Evolutionary conservation across 495 filamentous ascomycete genomes (phyloP).

Genomic region (Lepidopterella palustris): DNA sequence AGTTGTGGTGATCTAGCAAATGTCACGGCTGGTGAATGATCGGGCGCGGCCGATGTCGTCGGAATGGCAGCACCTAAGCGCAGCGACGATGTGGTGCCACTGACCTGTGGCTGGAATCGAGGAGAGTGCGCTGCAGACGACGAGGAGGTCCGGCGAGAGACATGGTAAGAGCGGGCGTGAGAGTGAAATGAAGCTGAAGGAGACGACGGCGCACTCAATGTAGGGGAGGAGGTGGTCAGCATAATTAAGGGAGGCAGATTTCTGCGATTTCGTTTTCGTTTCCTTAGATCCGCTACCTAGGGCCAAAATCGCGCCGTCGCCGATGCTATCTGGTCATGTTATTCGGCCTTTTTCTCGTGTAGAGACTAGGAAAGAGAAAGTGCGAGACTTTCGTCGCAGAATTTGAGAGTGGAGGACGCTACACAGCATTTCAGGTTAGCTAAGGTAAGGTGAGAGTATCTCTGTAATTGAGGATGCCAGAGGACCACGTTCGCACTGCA

Average conservation of each 20-base stretch:
- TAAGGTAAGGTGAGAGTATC: no score
- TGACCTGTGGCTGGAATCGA: background rate
- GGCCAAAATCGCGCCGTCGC: background rate
- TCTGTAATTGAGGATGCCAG: no score
- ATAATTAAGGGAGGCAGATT: no score
- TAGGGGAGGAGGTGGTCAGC: slow-evolving; percentile 25
- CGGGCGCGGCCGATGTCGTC: background rate
- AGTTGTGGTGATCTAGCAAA: slow-evolving; percentile 19
- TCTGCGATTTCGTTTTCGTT: background rate
- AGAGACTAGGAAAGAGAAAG: background rate
- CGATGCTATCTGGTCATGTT: background rate
- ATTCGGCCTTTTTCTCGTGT: background rate
- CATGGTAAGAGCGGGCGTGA: slow-evolving; percentile 9
- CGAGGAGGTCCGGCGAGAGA: slow-evolving; percentile 15
- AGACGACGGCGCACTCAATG: slow-evolving; percentile 24
- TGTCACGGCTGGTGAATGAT: slow-evolving; percentile 3
- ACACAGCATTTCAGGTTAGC: no score
- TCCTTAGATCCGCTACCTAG: background rate
- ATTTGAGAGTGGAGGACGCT: no score
- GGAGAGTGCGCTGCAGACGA: slow-evolving; percentile 3
- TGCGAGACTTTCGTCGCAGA: background rate
- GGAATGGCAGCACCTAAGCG: background rate
- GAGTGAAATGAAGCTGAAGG: slow-evolving; percentile 23
- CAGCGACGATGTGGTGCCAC: background rate
- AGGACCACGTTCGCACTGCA: no score